Evolutionary conservation across 257 asterid species (phyloP).

Genomic region (Lithospermum erythrorhizon): DNA sequence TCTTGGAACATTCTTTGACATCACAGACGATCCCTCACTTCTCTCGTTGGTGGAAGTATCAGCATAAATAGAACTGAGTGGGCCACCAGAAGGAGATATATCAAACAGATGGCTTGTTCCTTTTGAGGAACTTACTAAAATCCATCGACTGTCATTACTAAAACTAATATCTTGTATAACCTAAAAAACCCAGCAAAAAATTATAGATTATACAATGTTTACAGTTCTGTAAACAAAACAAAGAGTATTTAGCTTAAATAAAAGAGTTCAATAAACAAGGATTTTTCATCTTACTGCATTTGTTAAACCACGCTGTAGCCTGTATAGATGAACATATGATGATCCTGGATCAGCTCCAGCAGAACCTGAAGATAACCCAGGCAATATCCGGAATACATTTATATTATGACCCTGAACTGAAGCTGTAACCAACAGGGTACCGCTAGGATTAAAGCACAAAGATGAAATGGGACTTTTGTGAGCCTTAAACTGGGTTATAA

Average conservation of each 20-base stretch:
- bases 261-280: neutral
- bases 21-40: slow-evolving; percentile 17
- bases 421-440: slow-evolving; percentile 44
- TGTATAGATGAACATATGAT: slow-evolving; percentile 35
- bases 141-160: slow-evolving; percentile 41
- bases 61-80: slow-evolving; percentile 17
- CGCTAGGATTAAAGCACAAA: slow-evolving; percentile 43
- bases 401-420: slow-evolving; percentile 40
- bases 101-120: slow-evolving; percentile 43
- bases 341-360: slow-evolving; percentile 27
- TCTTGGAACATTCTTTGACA: slow-evolving; percentile 21
- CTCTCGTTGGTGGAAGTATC: slow-evolving; percentile 26
- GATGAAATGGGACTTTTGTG: slow-evolving; percentile 39
- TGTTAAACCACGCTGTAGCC: slow-evolving; percentile 44
- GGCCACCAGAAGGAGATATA: slow-evolving; percentile 40
- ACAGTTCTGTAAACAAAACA: neutral
- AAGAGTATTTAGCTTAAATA: neutral
- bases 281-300: slow-evolving; percentile 26
- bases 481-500: slow-evolving; percentile 43
- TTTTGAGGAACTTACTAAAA: slow-evolving; percentile 31
- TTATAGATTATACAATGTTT: neutral
- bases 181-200: slow-evolving; percentile 9
- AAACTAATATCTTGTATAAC: slow-evolving; percentile 44
- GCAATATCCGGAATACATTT: slow-evolving; percentile 37
- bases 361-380: slow-evolving; percentile 26